Base-by-base conservation (phyloP, 2,329 filamentous ascomycete species). In the Colletotrichum sp. region DNA sequence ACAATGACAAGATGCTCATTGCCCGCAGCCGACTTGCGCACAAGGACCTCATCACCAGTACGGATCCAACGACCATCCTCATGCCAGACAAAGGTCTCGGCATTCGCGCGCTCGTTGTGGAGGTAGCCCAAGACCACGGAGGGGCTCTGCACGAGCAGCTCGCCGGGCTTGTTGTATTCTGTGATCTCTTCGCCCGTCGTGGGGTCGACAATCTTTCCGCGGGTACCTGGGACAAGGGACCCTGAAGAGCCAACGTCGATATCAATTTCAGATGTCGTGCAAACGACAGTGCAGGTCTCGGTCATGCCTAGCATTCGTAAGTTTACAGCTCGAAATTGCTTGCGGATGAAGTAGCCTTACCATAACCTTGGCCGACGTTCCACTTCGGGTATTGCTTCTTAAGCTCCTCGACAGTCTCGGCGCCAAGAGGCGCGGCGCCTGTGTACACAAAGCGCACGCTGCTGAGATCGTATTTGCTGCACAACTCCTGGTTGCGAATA, bases 1-100 rank as follows among this genome's bases (percentile, higher is more conserved):
- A 96, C 94, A 75, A 98, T 93, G 82, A 95, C 93, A 65, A 98
- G 83, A 81, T 98, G 96, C 84, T 98, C 95, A 78, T 93, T 87
- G 4, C 94, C 94, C 3, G 87, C 86, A 0, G 90, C 90, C 10
- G 90, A 86, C 80, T 90, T 88, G 5, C 89, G 88, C 21, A 96
- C 86, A 4, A 95, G 87, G 1, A 93, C 95, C 82, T 96, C 94
- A 79, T 98, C 95, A 8, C 96, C 96, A 0, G 96, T 98, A 55
- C 91, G 91, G 89, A 98, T 92, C 92, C 95, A 97, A 78, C 92
- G 86, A 12, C 92, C 92, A 78, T 96, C 93, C 2, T 92, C 88
- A 68, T 93, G 89, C 77, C 85, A 86, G 1, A 93, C 81, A 80
- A 95, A 98, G 0, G 96, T 97, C 82, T 98, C 95, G 68, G 90